Percentiles rank a stretch among this genome's conserved stretches.
Evolutionary conservation across 345 rosid genomes (phyloP).

Genomic region (Gossypioides kirkii): DNA sequence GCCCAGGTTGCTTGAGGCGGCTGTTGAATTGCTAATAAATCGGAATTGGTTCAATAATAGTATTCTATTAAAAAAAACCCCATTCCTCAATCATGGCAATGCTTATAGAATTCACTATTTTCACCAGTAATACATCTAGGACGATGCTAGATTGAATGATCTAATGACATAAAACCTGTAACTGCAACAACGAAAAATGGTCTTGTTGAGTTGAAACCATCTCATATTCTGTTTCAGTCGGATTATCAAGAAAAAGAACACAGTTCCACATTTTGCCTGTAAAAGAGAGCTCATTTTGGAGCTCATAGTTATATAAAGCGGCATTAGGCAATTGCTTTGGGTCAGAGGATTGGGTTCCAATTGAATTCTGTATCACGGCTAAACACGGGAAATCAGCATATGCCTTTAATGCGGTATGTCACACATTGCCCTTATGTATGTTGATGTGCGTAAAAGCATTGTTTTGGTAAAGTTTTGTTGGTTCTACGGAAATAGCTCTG

Average conservation of each 20-base stretch:
- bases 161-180: neutral
- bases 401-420: slow-evolving; percentile 78
- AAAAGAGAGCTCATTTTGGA: neutral
- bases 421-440: neutral
- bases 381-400: slow-evolving; percentile 89
- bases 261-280: neutral
- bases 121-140: neutral
- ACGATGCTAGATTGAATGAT: neutral
- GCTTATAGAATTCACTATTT: neutral
- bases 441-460: neutral
- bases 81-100: neutral
- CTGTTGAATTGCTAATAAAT: neutral
- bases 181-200: neutral
- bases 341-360: slow-evolving; percentile 76
- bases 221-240: neutral
- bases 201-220: neutral
- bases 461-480: neutral
- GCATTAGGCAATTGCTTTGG: slow-evolving; percentile 88
- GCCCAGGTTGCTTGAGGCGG: too few relatives aligned
- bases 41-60: neutral
- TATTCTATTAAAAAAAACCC: too few relatives aligned
- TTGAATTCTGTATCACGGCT: slow-evolving; percentile 70
- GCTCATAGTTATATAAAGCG: slow-evolving; percentile 64
- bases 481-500: too few relatives aligned
- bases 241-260: neutral